phyloP scores from a whole-genome alignment of 2,329 filamentous ascomycete species.

The Aspergillus puulaauensis region DNA sequence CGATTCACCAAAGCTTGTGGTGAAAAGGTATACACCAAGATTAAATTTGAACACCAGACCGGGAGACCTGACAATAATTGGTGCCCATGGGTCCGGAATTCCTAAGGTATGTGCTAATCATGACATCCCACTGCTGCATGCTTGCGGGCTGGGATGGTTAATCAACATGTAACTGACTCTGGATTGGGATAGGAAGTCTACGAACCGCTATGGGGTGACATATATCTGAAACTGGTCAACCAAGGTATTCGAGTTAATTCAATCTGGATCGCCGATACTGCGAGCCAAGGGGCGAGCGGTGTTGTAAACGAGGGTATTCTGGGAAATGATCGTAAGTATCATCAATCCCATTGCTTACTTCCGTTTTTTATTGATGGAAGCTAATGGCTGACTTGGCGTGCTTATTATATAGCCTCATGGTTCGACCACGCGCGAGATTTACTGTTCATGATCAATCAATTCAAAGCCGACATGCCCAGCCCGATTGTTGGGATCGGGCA shows the following conservation, averaged over 20 bases:
- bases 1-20: conserved; percentile 65
- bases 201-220: conserved; percentile 7
- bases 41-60: conserved; percentile 62
- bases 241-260: conserved; percentile 47
- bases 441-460: conserved; percentile 75
- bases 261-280: conserved; percentile 80
- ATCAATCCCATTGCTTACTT: too few relatives aligned
- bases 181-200: conserved; percentile 6
- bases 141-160: too few relatives aligned
- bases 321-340: conserved; percentile 72
- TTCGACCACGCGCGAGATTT: conserved; percentile 77
- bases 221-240: conserved; percentile 40
- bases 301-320: conserved; percentile 69
- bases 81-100: conserved; percentile 79
- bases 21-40: conserved; percentile 79
- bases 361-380: too few relatives aligned
- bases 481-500: conserved; percentile 81
- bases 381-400: too few relatives aligned
- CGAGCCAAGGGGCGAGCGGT: conserved; percentile 72
- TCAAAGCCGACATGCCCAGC: conserved; percentile 64
- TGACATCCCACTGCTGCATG: too few relatives aligned
- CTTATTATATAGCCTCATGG: conserved; percentile 62
- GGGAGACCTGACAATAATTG: conserved; percentile 77
- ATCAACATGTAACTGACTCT: too few relatives aligned
- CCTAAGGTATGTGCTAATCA: conserved; percentile 61